Percentiles rank a stretch among this genome's conserved stretches.
Conservation (phyloP, 768 basidiomycete species). For the Psilocybe subaeruginosa region DNA sequence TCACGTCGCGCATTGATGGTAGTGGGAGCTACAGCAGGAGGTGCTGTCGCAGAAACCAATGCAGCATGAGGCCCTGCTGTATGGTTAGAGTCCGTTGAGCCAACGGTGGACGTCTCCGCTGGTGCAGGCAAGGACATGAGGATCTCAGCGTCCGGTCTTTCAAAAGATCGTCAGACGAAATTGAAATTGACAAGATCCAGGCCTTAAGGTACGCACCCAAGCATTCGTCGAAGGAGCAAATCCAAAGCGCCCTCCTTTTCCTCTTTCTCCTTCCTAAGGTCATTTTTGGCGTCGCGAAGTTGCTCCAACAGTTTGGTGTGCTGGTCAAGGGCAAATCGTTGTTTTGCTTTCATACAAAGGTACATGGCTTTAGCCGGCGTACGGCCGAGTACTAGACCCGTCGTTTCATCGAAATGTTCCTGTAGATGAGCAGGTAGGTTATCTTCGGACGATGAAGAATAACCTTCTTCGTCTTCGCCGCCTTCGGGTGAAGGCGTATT, state of each 20-base stretch:
- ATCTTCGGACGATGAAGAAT: constrained; percentile 41
- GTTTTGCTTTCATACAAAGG: constrained; percentile 75
- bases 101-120: neutral
- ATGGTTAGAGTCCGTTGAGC: too few relatives aligned
- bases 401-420: constrained; percentile 53
- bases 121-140: neutral
- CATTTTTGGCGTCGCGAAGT: constrained; percentile 53
- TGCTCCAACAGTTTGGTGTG: constrained; percentile 70
- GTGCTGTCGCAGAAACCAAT: too few relatives aligned
- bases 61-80: too few relatives aligned
- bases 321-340: constrained; percentile 67
- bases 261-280: constrained; percentile 54
- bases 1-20: too few relatives aligned
- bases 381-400: constrained; percentile 70
- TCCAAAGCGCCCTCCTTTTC: constrained; percentile 69
- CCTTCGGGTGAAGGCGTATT: constrained; percentile 23
- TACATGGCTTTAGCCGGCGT: constrained; percentile 75
- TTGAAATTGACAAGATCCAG: neutral
- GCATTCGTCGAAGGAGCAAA: constrained; percentile 32
- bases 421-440: constrained; percentile 57
- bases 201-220: constrained; percentile 28
- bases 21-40: too few relatives aligned
- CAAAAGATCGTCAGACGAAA: neutral
- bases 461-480: constrained; percentile 41
- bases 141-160: neutral